Conservation (phyloP, 805 yeast genomes). For the Zygosaccharomyces kombuchaensis region DNA sequence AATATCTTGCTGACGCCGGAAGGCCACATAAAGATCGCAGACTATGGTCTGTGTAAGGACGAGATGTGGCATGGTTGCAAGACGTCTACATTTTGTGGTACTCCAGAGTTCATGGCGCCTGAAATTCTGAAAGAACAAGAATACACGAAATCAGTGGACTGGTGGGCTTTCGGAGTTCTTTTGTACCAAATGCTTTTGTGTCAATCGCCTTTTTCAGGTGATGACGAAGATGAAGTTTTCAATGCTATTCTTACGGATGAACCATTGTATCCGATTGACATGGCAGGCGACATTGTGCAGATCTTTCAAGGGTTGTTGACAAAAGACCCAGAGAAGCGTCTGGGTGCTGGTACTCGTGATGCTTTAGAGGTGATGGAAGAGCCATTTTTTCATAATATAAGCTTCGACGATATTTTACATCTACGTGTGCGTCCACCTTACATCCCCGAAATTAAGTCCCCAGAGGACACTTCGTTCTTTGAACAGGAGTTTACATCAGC, state of each 20-base stretch:
- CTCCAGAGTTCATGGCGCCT: constrained; percentile 99
- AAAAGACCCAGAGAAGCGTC: constrained; percentile 77
- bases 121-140: constrained; percentile 91
- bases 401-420: constrained; percentile 78
- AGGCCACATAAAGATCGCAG: constrained; percentile 96
- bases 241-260: constrained; percentile 96
- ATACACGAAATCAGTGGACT: constrained; percentile 91
- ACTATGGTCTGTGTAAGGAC: constrained; percentile 95
- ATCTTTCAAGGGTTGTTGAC: constrained; percentile 86
- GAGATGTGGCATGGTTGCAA: constrained; percentile 81
- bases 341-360: constrained; percentile 85
- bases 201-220: constrained; percentile 96
- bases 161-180: constrained; percentile 99
- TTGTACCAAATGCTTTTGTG: constrained; percentile 94
- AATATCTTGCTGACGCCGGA: constrained; percentile 82
- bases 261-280: constrained; percentile 92
- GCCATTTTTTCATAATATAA: constrained; percentile 84
- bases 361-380: constrained; percentile 94
- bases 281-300: constrained; percentile 96
- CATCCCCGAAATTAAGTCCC: constrained; percentile 79
- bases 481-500: constrained; percentile 94
- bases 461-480: constrained; percentile 87
- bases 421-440: constrained; percentile 81
- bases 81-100: constrained; percentile 95
- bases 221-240: constrained; percentile 93